A percentile compares a stretch with the other conserved stretches of the same genome.
Evolutionary conservation across 2,329 filamentous ascomycete genomes (phyloP).

Genomic region (Geosmithia morbida): DNA sequence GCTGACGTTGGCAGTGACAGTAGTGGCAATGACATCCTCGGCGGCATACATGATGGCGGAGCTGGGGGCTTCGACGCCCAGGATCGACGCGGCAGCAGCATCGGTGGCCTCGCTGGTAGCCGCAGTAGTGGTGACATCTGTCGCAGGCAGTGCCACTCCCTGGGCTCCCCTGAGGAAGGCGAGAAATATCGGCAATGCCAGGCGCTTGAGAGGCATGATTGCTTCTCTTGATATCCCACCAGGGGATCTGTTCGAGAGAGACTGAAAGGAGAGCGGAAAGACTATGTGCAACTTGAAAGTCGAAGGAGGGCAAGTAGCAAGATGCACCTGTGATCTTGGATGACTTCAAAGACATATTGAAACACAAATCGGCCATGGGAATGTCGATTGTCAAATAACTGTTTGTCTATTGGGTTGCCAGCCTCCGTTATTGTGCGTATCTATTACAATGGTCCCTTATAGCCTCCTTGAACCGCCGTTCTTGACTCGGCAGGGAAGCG

Average conservation of each 20-base stretch:
- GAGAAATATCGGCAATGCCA: not conserved
- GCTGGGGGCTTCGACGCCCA: not conserved
- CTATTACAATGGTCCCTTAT: not conserved
- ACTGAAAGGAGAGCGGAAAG: not conserved
- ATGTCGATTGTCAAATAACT: not conserved
- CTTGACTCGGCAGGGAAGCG: not conserved
- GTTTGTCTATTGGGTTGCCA: not conserved
- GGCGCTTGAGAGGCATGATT: not conserved
- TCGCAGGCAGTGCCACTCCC: not conserved
- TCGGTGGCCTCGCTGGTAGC: not conserved
- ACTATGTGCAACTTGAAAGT: not conserved
- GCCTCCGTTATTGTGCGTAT: not conserved
- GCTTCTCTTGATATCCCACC: not conserved
- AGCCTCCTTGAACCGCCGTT: not conserved
- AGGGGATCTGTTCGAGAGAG: not conserved
- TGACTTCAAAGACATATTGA: not conserved
- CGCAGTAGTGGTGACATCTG: not conserved
- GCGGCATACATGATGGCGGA: constrained; percentile 2
- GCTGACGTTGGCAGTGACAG: constrained; percentile 10
- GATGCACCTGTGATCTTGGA: not conserved
- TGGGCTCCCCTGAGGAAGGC: not conserved
- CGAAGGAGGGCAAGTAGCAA: not conserved
- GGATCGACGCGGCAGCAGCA: not conserved
- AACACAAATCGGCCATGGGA: not conserved
- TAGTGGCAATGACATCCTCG: constrained; percentile 12